Evolutionary conservation across 441 rosid species (phyloP).

Genomic region (Brassica hybrid): DNA sequence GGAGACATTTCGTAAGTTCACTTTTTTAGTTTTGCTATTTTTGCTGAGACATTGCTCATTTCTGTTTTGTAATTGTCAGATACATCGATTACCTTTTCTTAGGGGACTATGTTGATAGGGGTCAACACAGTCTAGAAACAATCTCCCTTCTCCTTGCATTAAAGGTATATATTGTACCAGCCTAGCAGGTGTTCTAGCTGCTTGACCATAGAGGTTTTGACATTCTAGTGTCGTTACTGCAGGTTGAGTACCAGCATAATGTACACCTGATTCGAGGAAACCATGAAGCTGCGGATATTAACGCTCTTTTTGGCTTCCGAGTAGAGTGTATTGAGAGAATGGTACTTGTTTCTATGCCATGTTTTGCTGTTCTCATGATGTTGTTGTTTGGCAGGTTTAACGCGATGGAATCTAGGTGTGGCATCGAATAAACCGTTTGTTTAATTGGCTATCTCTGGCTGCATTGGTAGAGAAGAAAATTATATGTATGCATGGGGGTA

Average conservation of each 20-base stretch:
- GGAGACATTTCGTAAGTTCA: conserved; percentile 95
- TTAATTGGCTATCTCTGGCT: not conserved
- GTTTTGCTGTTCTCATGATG: not conserved
- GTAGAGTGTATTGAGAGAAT: conserved; percentile 98
- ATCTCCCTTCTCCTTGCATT: too few species aligned
- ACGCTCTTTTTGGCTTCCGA: conserved; percentile 98
- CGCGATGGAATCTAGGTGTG: not conserved
- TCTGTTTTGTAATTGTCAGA: too few species aligned
- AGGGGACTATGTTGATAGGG: too few species aligned
- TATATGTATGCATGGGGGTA: conserved; percentile 99
- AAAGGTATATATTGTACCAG: too few species aligned
- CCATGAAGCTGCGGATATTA: conserved; percentile 99
- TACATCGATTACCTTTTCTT: too few species aligned
- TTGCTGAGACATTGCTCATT: too few species aligned
- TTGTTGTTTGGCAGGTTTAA: not conserved
- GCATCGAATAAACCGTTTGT: not conserved
- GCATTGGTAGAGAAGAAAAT: not conserved
- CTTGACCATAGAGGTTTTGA: conserved; percentile 35
- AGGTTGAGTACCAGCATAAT: conserved; percentile 92
- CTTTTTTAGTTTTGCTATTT: too few species aligned
- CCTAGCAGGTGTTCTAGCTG: conserved; percentile 19
- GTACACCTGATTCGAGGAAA: conserved; percentile 97
- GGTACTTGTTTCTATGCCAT: conserved; percentile 52
- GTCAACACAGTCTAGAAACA: too few species aligned
- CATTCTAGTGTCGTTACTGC: conserved; percentile 39